Conservation (phyloP, 805 yeast species). For the Jamesozyma jinghongensis region DNA sequence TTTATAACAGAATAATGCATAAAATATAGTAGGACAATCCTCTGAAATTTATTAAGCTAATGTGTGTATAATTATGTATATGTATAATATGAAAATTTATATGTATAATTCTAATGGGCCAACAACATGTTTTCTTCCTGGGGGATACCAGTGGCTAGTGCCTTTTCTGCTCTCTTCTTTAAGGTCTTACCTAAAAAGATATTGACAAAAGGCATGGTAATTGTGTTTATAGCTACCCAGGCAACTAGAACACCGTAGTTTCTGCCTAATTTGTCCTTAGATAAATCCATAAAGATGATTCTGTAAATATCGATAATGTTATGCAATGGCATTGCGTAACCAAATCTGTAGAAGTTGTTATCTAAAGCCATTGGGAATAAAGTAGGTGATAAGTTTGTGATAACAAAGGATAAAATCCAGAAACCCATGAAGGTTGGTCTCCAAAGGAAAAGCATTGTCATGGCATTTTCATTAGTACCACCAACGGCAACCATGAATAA, state of each 20-base stretch:
- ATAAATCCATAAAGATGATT: constrained; percentile 48
- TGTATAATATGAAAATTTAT: no score
- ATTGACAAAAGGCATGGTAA: constrained; percentile 38
- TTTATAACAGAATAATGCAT: no score
- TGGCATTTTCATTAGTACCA: constrained; percentile 59
- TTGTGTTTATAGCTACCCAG: constrained; percentile 48
- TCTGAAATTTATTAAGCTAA: no score
- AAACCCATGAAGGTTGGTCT: constrained; percentile 60
- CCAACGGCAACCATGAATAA: constrained; percentile 71
- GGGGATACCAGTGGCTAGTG: no score
- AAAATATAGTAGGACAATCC: no score
- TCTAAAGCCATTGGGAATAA: constrained; percentile 55
- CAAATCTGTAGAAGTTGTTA: constrained; percentile 48
- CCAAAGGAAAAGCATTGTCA: constrained; percentile 41
- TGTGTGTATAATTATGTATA: no score
- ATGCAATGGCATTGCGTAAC: constrained; percentile 62
- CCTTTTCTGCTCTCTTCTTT: constrained; percentile 22
- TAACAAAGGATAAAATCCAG: constrained; percentile 65
- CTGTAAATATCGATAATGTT: constrained; percentile 54
- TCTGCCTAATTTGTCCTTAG: constrained; percentile 49
- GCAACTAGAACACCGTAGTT: constrained; percentile 50
- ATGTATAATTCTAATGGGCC: no score
- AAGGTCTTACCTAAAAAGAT: constrained; percentile 33
- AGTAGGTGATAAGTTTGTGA: constrained; percentile 58
- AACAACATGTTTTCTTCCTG: no score